These are phyloP conservation scores for Mycena albidolilacea DNA, from an alignment of 768 basidiomycete species.

Conservation along the genomic window DNA sequence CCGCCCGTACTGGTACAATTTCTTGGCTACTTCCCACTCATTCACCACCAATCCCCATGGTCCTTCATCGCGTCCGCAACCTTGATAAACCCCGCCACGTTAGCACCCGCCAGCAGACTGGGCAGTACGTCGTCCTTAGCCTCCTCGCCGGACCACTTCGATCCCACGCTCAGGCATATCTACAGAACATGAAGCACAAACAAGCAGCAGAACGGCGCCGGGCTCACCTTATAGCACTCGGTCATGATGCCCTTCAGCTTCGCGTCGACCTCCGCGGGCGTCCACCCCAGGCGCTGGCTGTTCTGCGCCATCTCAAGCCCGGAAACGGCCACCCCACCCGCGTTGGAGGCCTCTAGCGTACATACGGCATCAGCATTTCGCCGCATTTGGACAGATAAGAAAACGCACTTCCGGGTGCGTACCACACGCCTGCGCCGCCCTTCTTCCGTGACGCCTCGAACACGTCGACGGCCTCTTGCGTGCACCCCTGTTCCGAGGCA, in stretches of 20 bases:
- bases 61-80: slow-evolving; percentile 81
- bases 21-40: background rate
- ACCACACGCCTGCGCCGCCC: slow-evolving; percentile 69
- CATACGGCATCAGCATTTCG: slow-evolving; percentile 14
- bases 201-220: background rate
- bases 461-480: slow-evolving; percentile 78
- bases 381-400: background rate
- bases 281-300: slow-evolving; percentile 76
- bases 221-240: slow-evolving; percentile 66
- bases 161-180: slow-evolving; percentile 70
- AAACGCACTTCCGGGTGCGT: slow-evolving; percentile 78
- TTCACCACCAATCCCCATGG: slow-evolving; percentile 85
- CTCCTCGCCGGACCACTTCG: slow-evolving; percentile 69
- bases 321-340: slow-evolving; percentile 84
- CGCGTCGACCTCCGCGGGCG: slow-evolving; percentile 72
- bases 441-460: slow-evolving; percentile 75
- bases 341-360: slow-evolving; percentile 66
- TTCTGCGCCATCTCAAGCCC: slow-evolving; percentile 89
- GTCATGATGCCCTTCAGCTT: slow-evolving; percentile 83
- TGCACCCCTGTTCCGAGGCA: slow-evolving; percentile 64
- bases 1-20: background rate
- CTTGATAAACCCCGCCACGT: slow-evolving; percentile 81
- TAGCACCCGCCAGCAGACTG: slow-evolving; percentile 74
- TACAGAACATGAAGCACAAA: slow-evolving; percentile 37
- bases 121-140: slow-evolving; percentile 58